These are phyloP conservation scores for Trichoderma breve DNA, from an alignment of 2,329 filamentous ascomycete species.

Conservation along the genomic window DNA sequence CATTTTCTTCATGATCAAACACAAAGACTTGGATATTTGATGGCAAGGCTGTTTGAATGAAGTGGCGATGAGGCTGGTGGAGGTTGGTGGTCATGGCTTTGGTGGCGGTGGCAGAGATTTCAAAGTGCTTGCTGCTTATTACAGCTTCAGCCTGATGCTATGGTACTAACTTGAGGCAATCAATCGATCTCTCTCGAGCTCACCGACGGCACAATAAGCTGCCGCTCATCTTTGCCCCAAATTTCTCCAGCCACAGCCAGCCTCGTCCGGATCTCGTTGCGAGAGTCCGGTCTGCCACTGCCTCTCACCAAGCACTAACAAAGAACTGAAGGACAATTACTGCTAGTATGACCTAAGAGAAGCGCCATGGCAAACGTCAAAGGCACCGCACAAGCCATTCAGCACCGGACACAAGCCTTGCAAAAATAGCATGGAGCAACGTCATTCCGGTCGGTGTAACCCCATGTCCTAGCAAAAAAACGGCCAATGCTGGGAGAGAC, in stretches of 20 bases:
- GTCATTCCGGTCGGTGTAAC: conserved; percentile 7
- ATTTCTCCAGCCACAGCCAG: not conserved
- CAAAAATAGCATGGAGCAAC: not conserved
- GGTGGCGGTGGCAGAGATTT: conserved; percentile 1
- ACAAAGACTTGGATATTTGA: not conserved
- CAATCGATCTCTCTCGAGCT: not conserved
- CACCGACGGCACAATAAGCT: not conserved
- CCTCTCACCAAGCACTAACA: not conserved
- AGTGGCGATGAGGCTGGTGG: not conserved
- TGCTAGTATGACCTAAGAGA: not conserved
- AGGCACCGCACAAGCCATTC: not conserved
- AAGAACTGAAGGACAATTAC: not conserved
- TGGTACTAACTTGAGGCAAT: not conserved
- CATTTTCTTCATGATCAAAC: not conserved
- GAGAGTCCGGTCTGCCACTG: not conserved
- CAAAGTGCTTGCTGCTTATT: not conserved
- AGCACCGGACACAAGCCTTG: not conserved
- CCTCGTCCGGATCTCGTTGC: not conserved
- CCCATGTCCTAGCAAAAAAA: not conserved
- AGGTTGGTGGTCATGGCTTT: not conserved
- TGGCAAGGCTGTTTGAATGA: not conserved
- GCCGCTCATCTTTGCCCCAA: not conserved
- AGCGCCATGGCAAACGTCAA: not conserved
- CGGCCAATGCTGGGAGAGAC: not conserved
- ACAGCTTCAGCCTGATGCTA: not conserved